Conservation (phyloP, 805 yeast species). For the Barnettozyma pratensis region DNA sequence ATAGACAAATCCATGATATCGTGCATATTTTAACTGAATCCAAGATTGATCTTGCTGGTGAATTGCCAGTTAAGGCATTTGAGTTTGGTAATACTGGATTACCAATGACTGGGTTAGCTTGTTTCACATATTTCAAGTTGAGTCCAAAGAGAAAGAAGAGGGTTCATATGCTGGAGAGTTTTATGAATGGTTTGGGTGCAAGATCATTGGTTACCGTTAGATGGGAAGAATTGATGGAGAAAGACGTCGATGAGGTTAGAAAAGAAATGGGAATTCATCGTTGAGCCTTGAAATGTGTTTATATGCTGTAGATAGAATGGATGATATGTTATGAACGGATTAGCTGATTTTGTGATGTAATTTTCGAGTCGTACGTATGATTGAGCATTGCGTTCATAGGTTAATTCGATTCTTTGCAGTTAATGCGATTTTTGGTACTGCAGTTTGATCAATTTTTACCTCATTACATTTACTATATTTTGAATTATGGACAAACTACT, state of each 20-base stretch:
- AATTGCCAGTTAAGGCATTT: slow-evolving; percentile 85
- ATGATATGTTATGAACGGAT: no score
- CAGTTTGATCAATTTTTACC: no score
- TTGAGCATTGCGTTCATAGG: no score
- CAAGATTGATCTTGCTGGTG: slow-evolving; percentile 95
- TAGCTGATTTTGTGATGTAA: no score
- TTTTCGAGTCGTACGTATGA: no score
- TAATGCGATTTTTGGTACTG: no score
- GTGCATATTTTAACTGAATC: slow-evolving; percentile 88
- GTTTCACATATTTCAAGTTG: slow-evolving; percentile 82
- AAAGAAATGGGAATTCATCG: slow-evolving; percentile 53
- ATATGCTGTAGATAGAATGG: no score
- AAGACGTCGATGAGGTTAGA: slow-evolving; percentile 70
- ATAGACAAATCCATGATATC: slow-evolving; percentile 95
- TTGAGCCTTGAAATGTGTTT: background rate
- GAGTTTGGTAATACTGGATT: slow-evolving; percentile 90
- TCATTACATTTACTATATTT: no score
- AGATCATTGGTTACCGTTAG: slow-evolving; percentile 80
- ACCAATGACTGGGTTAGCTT: slow-evolving; percentile 90
- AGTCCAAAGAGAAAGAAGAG: slow-evolving; percentile 57
- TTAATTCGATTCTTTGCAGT: no score
- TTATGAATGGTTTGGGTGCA: slow-evolving; percentile 68
- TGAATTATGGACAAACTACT: no score
- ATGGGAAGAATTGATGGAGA: slow-evolving; percentile 81
- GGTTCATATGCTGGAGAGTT: slow-evolving; percentile 48